These are phyloP conservation scores for Tolypocladium capitatum DNA, from an alignment of 2,329 filamentous ascomycete genomes.

Conservation along the genomic window DNA sequence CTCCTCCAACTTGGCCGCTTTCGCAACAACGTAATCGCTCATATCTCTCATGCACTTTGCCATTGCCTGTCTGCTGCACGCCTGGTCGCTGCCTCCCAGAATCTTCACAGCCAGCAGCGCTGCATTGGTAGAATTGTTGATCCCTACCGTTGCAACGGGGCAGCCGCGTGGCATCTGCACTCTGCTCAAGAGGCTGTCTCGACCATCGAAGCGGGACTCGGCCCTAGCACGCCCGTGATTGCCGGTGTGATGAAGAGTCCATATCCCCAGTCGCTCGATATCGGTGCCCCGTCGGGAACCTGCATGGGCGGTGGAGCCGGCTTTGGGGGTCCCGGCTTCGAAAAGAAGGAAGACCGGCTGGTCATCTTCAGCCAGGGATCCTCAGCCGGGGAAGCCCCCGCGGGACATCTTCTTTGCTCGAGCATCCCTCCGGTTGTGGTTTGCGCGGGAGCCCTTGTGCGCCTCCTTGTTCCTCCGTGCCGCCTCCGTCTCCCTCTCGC, in stretches of 20 bases:
- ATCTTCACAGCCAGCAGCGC: too few species aligned
- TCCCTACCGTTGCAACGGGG: too few species aligned
- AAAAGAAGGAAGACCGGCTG: background rate
- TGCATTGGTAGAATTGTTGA: too few species aligned
- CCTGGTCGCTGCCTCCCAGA: too few species aligned
- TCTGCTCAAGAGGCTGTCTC: too few species aligned
- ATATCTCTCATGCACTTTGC: too few species aligned
- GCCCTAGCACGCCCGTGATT: constrained; percentile 16
- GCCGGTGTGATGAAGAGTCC: constrained; percentile 21
- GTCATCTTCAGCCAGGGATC: constrained; percentile 16
- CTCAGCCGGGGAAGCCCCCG: constrained; percentile 25
- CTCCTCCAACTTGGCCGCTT: too few species aligned
- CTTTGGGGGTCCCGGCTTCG: background rate
- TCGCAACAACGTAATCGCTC: too few species aligned
- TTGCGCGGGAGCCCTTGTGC: constrained; percentile 68
- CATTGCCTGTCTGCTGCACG: too few species aligned
- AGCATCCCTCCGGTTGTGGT: constrained; percentile 71
- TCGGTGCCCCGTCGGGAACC: background rate
- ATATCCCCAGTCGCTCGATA: constrained; percentile 22
- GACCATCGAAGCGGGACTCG: constrained; percentile 6
- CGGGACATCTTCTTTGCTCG: constrained; percentile 53
- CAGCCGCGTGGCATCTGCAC: too few species aligned
- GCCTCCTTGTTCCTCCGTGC: constrained; percentile 68
- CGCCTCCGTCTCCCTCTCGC: constrained; percentile 58
- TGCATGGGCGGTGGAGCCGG: background rate